These are phyloP conservation scores for Paecilomyces formosus DNA, from an alignment of 2,329 filamentous ascomycete species.

Conservation along the genomic window DNA sequence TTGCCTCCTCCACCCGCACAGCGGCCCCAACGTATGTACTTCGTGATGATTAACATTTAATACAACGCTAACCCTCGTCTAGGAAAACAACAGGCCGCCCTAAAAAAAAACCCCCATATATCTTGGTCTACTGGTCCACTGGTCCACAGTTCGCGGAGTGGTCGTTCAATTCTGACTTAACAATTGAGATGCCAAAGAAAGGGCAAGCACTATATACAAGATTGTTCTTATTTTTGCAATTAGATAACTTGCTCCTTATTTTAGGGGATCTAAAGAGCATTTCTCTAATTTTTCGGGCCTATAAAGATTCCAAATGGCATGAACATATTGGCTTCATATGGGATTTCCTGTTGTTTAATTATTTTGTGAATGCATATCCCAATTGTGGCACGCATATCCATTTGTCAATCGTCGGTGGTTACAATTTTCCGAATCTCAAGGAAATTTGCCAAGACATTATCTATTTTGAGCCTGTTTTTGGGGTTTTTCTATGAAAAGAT, in stretches of 20 bases:
- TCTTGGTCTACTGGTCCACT: slow-evolving; percentile 2
- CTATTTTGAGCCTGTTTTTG: not conserved
- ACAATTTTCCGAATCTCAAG: not conserved
- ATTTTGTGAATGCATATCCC: not conserved
- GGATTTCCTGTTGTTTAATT: not conserved
- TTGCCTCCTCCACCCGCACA: not conserved
- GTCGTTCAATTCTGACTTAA: slow-evolving; percentile 3
- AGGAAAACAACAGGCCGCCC: not conserved
- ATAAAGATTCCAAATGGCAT: not conserved
- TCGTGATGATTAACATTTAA: not conserved
- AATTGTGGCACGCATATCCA: not conserved
- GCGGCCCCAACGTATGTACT: not conserved
- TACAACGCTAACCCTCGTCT: not conserved
- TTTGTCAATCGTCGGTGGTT: not conserved
- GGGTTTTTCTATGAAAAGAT: not conserved
- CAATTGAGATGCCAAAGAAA: slow-evolving; percentile 2
- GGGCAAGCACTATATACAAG: slow-evolving; percentile 2
- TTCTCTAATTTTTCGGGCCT: not conserved
- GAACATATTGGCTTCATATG: not conserved
- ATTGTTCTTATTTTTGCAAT: not conserved
- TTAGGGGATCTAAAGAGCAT: not conserved
- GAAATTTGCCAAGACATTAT: not conserved
- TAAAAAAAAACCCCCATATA: not conserved
- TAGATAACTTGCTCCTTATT: not conserved
- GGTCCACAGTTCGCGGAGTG: slow-evolving; percentile 4